Base-by-base conservation (phyloP, 140 eudicot genomes). In the Cichorium intybus region DNA sequence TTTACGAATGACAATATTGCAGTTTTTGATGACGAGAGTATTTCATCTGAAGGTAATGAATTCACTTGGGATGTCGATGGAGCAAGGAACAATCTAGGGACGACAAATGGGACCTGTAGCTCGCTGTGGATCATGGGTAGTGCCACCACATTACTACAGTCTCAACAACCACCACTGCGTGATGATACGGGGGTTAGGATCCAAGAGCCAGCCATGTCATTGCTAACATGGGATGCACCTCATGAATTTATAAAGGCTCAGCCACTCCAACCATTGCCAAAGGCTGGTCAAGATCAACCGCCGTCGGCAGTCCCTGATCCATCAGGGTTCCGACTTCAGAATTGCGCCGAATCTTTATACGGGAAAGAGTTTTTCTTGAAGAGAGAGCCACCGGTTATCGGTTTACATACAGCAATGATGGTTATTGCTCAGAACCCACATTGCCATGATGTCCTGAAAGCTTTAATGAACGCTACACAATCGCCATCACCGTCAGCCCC, bases 301-400 rank as follows among this genome's bases (percentile, higher is more conserved):
- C 23, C 6, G 39, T 27, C 4, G 39, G 37, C 23, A 16, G 8
- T 55, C 61, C 61, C 21, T 24, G 62, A 56, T 17, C 20, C 62
- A 27, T 18, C 34, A 1, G 62, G 28, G 23, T 7, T 24, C 7
- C 12, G 17, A 0, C 10, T 56, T 56, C 43, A 56, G 45, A 15
- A 18, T 2, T 56, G 43, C 1, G 62, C 43, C 0, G 62, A 56
- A 16, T 20, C 43, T 28, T 15, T 56, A 28, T 56, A 28, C 2
- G 62, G 62, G 33, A 56, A 56, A 28, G 62, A 56, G 33, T 34
- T 31, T 56, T 56, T 56, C 34, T 17, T 31, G 20, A 56, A n/a
- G 1, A 31, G 34, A 11, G 43, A 15, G 7, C 62, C 62, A n/a
- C 43, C 62, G 24, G 14, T 17, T 28, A 6, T 17, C 2, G 62